Base-by-base conservation (phyloP, 2,329 filamentous ascomycete genomes). In the Fusarium sp. region DNA sequence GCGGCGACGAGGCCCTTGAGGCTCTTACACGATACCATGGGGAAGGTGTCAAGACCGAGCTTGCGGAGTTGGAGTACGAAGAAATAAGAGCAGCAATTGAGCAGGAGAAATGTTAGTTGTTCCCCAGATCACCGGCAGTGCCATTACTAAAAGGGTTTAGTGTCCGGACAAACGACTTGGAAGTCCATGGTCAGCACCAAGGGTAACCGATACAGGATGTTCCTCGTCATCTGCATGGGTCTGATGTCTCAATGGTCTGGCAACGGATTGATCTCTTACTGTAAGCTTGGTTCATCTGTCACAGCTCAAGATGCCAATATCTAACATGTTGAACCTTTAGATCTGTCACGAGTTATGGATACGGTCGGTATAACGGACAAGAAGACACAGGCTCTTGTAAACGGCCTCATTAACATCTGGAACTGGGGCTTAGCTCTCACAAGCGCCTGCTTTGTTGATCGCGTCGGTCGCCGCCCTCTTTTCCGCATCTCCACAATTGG, bases 11-110 rank as follows among this genome's bases (percentile, higher is more conserved):
- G 53, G 85, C 87, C 0, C 78, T 84, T 17, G 78, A 80, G 3
- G 83, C 85, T 15, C 80, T 90, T 43, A 82, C 81, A 9, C 85
- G 82, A 57, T 89, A 84, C 68, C 88, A 88, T 57, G 85, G 83
- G 13, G 82, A 89, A 49, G 87, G 85, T 1, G 81, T 85, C 56
- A 82, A 85, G 67, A 80, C 81, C 1, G 74, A 79, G 1, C 82
- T 85, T 27, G 85, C 87, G 3, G 80, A 81, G 56, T 75, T 85
- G 15, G 84, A 87, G 67, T 84, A 83, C 65, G 80, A 80, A 11
- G 82, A 85, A 54, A 84, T 84, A 74, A 76, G 65, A 1, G 50
- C 53, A 0, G 71, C 73, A 1, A 75, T 76, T n/a, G 68, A 72
- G 10, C 82, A 51, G 4, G 82, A 85, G 67, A 80, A 83, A 25